These are phyloP conservation scores for Thyridium curvatum DNA, from an alignment of 2,329 filamentous ascomycete species.

Conservation along the genomic window DNA sequence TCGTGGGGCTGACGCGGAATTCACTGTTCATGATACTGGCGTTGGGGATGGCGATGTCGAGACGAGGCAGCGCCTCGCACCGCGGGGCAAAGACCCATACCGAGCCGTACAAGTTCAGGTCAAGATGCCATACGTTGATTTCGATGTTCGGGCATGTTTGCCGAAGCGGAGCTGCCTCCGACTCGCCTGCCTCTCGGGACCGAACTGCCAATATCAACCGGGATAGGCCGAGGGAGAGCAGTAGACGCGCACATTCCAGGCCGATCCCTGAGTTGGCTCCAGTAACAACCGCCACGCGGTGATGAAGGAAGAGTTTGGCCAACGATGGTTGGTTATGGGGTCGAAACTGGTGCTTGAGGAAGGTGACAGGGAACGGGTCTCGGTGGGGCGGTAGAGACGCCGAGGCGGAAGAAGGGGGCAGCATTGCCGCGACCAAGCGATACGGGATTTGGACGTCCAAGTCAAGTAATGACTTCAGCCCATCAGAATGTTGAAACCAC, in stretches of 20 bases:
- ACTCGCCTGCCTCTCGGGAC: constrained; percentile 27
- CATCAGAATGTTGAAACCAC: too few relatives aligned
- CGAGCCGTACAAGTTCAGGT: constrained; percentile 35
- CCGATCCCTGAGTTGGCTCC: constrained; percentile 39
- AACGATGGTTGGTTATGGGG: too few relatives aligned
- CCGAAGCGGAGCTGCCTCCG: constrained; percentile 24
- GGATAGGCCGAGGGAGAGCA: constrained; percentile 26
- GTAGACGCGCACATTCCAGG: constrained; percentile 31
- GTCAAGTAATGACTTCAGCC: too few relatives aligned
- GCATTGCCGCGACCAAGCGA: too few relatives aligned
- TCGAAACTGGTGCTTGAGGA: too few relatives aligned
- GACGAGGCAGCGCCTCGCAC: constrained; percentile 21
- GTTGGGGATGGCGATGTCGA: constrained; percentile 40
- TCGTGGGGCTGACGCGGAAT: not conserved
- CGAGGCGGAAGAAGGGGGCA: too few relatives aligned
- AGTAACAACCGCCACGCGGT: constrained; percentile 29
- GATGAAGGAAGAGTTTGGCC: not conserved
- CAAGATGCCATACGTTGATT: constrained; percentile 37
- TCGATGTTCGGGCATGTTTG: constrained; percentile 17
- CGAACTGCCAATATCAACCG: constrained; percentile 37
- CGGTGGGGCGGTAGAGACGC: too few relatives aligned
- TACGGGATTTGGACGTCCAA: too few relatives aligned
- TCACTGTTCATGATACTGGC: constrained; percentile 23
- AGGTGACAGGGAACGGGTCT: too few relatives aligned
- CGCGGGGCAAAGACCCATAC: constrained; percentile 29